Evolutionary conservation across 164 flowering plant genomes (phyloP), one percentile per base, ranked within the genome.

Genomic region (Chloranthus sessilifolius): DNA sequence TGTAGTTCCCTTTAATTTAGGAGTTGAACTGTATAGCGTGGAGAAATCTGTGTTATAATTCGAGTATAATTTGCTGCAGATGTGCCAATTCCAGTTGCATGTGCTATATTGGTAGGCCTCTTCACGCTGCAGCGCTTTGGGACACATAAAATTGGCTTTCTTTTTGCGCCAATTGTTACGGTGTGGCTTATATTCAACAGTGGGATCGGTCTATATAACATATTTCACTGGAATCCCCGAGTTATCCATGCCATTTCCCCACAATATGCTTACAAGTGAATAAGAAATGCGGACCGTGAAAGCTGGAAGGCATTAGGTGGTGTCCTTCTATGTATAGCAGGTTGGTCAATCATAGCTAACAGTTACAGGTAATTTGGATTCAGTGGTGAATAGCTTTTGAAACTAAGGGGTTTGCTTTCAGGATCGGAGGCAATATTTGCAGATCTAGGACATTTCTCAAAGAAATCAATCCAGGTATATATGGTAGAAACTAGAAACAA

Each of bases 381-480:
- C 37, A 5, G 17, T 43, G n/a, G 37, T 23, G 19, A 29, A 29
- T 20, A 0, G 3, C 23, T 37, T 3, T 23, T 34, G 52, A 20
- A 8, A 21, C 38, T 45, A 16, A 27, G 10, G 17, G 21, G 15
- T 52, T 3, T 39, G 14, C 44, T 63, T 68, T 40, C 75, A 88
- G 96, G 97, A 48, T 83, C 97, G 10, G 97, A 89, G 63, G 94
- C 88, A 39, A 86, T 89, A 90, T 89, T 75, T 76, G 87, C 95
- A 40, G 88, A 89, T 73, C 81, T 89, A 43, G 97, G 97, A 20
- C 97, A 89, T 66, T 86, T 89, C 47, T 80, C 92, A 11, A 86
- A 82, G 73, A 54, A 74, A 52, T 89, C 97, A 35, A 81, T 86
- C 69, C 60, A 86, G 92, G 97, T 82, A 72, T 24, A 50, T 9